Percentiles rank a stretch among this genome's conserved stretches.
Conservation (phyloP, 495 filamentous ascomycete species). For the Clohesyomyces aquaticus region DNA sequence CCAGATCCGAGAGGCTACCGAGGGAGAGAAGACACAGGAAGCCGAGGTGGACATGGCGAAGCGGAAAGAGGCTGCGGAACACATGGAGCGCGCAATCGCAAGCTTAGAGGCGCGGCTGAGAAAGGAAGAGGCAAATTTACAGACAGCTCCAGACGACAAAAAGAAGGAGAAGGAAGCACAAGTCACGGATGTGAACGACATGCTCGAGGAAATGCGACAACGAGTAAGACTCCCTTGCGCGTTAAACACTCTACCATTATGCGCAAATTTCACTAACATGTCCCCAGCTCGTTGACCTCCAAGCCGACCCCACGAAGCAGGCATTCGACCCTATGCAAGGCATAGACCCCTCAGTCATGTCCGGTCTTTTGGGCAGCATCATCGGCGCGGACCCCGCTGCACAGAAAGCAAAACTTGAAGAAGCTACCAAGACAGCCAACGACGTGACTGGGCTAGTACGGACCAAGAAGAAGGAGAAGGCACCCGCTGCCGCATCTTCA, state of each 20-base stretch:
- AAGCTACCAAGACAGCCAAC: conserved; percentile 77
- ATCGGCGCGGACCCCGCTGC: conserved; percentile 67
- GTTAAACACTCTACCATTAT: conserved; percentile 34
- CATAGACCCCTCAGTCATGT: conserved; percentile 55
- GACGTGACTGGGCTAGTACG: conserved; percentile 85
- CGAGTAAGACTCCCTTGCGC: conserved; percentile 27
- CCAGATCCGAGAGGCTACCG: conserved; percentile 53
- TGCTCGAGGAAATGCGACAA: conserved; percentile 39
- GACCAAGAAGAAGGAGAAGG: conserved; percentile 63
- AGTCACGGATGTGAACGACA: conserved; percentile 38
- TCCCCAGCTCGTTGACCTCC: conserved; percentile 72
- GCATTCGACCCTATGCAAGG: conserved; percentile 50
- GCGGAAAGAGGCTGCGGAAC: conserved; percentile 38
- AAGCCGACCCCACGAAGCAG: conserved; percentile 65
- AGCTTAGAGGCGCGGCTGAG: conserved; percentile 34
- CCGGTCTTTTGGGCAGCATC: conserved; percentile 73
- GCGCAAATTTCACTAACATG: conserved; percentile 26
- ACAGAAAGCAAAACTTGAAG: conserved; percentile 69
- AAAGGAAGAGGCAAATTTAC: conserved; percentile 28
- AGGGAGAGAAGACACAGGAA: conserved; percentile 14
- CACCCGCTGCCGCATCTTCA: conserved; percentile 2
- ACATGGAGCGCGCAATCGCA: conserved; percentile 37
- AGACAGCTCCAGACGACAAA: conserved; percentile 19
- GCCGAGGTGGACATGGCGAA: conserved; percentile 37
- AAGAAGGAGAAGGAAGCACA: conserved; percentile 28